A percentile compares a stretch with the other conserved stretches of the same genome.
Evolutionary conservation across 768 basidiomycete genomes (phyloP).

Genomic region (Amanita rubescens): DNA sequence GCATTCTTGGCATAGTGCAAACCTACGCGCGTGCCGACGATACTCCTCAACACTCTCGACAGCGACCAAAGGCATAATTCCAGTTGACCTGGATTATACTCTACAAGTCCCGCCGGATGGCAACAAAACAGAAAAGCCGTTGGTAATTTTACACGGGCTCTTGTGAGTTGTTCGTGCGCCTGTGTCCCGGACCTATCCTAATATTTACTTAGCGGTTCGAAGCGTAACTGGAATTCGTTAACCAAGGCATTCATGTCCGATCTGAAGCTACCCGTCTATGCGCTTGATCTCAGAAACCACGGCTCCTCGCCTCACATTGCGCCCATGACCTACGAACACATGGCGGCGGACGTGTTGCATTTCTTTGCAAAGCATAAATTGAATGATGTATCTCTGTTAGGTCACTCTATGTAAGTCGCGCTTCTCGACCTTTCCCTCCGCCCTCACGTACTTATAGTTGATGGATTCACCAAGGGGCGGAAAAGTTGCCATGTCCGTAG

Average conservation of each 20-base stretch:
- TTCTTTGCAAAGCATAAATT: slow-evolving; percentile 53
- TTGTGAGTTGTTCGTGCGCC: not conserved
- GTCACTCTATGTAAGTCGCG: slow-evolving; percentile 78
- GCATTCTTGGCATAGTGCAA: not conserved
- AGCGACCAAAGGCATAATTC: not conserved
- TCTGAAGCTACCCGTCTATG: slow-evolving; percentile 62
- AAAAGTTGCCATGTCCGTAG: slow-evolving; percentile 71
- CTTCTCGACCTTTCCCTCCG: not conserved
- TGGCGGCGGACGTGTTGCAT: slow-evolving; percentile 72
- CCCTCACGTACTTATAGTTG: not conserved
- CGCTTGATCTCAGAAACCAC: slow-evolving; percentile 86
- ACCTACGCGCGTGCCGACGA: not conserved
- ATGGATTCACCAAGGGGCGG: slow-evolving; percentile 57
- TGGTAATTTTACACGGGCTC: slow-evolving; percentile 9
- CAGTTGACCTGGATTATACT: slow-evolving; percentile 6
- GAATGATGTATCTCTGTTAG: slow-evolving; percentile 63
- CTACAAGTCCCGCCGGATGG: not conserved
- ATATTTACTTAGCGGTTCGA: slow-evolving; percentile 55
- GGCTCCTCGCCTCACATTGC: slow-evolving; percentile 70
- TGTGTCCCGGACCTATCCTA: not conserved
- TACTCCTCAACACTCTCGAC: not conserved
- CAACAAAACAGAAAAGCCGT: slow-evolving; percentile 2
- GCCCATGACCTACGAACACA: slow-evolving; percentile 68
- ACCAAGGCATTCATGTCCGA: slow-evolving; percentile 67
- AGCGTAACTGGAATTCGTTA: slow-evolving; percentile 84